phyloP scores from a whole-genome alignment of 2,329 filamentous ascomycete genomes.

The Coniochaeta sp. region DNA sequence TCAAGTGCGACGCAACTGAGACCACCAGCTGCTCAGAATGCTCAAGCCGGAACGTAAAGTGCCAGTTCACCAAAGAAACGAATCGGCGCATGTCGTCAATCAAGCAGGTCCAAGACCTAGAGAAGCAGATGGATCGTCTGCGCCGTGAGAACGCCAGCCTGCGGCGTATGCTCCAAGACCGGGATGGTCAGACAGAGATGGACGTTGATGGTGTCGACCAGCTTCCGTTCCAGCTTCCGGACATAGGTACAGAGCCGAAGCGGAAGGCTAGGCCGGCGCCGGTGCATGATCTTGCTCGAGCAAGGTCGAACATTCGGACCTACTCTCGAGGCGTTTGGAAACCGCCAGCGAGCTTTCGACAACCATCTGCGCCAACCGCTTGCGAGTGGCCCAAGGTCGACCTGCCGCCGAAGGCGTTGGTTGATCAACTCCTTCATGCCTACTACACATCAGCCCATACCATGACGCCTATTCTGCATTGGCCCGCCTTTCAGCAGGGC shows the following conservation, averaged over 20 bases:
- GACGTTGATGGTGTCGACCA: constrained; percentile 41
- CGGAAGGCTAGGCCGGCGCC: constrained; percentile 53
- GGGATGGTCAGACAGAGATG: constrained; percentile 35
- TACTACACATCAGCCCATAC: constrained; percentile 74
- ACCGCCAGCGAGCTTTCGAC: constrained; percentile 61
- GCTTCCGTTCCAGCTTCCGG: constrained; percentile 49
- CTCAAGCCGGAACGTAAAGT: constrained; percentile 92
- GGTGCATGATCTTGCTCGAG: constrained; percentile 65
- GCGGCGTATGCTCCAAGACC: constrained; percentile 48
- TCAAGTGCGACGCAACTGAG: constrained; percentile 93
- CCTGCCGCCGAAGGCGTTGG: constrained; percentile 61
- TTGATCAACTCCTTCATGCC: constrained; percentile 64
- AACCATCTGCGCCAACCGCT: constrained; percentile 32
- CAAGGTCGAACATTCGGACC: constrained; percentile 63
- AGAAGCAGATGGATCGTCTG: constrained; percentile 78
- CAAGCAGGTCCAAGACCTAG: constrained; percentile 96
- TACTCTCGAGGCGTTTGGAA: constrained; percentile 76
- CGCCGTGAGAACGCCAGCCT: constrained; percentile 74
- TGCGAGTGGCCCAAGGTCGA: constrained; percentile 51
- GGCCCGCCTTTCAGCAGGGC: constrained; percentile 71
- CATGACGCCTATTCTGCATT: constrained; percentile 79
- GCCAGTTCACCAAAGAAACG: constrained; percentile 98
- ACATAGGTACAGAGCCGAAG: constrained; percentile 58
- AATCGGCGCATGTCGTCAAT: constrained; percentile 98
- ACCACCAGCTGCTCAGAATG: constrained; percentile 96